These are phyloP conservation scores for Mycosarcoma mackinlayi DNA, from an alignment of 1,284 basidiomycete species.

Conservation along the genomic window DNA sequence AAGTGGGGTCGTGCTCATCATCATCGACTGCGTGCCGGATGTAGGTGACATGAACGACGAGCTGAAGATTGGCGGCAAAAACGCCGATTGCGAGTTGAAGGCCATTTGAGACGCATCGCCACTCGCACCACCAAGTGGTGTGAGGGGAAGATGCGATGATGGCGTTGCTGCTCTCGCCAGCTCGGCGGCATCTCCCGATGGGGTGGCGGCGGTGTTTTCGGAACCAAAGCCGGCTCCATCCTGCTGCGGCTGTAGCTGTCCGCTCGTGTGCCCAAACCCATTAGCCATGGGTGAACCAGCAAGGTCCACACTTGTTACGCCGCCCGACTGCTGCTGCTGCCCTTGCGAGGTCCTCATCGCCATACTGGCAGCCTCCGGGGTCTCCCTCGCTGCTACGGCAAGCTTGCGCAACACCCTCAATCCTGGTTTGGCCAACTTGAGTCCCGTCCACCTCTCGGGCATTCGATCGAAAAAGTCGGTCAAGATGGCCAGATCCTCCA, in stretches of 20 bases:
- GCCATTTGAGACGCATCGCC: slow-evolving; percentile 8
- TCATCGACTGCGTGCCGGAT: not conserved
- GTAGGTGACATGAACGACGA: slow-evolving; percentile 17
- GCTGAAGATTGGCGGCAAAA: slow-evolving; percentile 11
- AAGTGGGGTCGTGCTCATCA: slow-evolving; percentile 3
- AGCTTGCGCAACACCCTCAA: slow-evolving; percentile 44
- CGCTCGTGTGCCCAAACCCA: not conserved
- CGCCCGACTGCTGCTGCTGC: not conserved
- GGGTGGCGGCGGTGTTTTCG: not conserved
- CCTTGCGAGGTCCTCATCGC: not conserved
- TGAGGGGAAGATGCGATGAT: not conserved
- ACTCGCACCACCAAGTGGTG: not conserved
- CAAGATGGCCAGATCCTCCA: slow-evolving; percentile 38
- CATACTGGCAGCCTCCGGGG: slow-evolving; percentile 36
- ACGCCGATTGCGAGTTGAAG: slow-evolving; percentile 16
- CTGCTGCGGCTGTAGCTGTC: slow-evolving; percentile 5
- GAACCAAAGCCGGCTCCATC: not conserved
- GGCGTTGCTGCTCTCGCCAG: not conserved
- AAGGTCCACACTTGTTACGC: not conserved
- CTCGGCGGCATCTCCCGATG: not conserved
- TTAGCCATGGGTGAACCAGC: not conserved
- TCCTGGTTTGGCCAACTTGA: slow-evolving; percentile 42
- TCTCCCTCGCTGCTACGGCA: slow-evolving; percentile 38
- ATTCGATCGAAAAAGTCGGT: slow-evolving; percentile 42
- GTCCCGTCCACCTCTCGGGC: slow-evolving; percentile 41